These are phyloP conservation scores for Penicillium samsonianum DNA, from an alignment of 495 filamentous ascomycete species.

Conservation along the genomic window DNA sequence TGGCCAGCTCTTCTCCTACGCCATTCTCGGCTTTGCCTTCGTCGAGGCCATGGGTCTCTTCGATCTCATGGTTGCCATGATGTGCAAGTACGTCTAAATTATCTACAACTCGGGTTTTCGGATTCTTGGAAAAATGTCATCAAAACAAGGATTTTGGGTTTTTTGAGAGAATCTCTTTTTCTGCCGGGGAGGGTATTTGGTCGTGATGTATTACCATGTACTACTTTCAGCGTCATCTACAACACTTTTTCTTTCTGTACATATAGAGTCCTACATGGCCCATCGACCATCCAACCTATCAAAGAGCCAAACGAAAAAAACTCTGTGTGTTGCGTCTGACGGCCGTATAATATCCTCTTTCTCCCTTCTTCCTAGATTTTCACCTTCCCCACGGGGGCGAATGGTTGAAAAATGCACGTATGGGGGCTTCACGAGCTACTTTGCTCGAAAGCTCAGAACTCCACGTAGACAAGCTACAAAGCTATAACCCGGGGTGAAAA, in stretches of 20 bases:
- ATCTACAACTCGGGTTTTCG: constrained; percentile 16
- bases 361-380: constrained; percentile 5
- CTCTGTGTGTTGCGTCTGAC: constrained; percentile 37
- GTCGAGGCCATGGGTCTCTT: constrained; percentile 92
- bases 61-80: constrained; percentile 90
- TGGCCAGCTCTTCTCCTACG: constrained; percentile 89
- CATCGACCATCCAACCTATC: constrained; percentile 34
- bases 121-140: constrained; percentile 22
- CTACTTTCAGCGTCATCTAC: constrained; percentile 44
- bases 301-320: constrained; percentile 40
- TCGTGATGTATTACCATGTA: constrained; percentile 45
- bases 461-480: constrained; percentile 13
- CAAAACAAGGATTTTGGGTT: constrained; percentile 19
- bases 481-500: constrained; percentile 11
- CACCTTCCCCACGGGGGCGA: not conserved
- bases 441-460: constrained; percentile 7
- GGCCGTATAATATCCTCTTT: constrained; percentile 25
- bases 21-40: constrained; percentile 93
- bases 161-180: constrained; percentile 25
- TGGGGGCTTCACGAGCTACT: not conserved
- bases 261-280: constrained; percentile 49
- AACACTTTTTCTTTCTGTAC: constrained; percentile 46
- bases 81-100: constrained; percentile 67
- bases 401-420: not conserved
- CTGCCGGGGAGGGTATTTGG: constrained; percentile 39